phyloP scores from a whole-genome alignment of 495 filamentous ascomycete genomes.

The Penicillium bialowiezense region DNA sequence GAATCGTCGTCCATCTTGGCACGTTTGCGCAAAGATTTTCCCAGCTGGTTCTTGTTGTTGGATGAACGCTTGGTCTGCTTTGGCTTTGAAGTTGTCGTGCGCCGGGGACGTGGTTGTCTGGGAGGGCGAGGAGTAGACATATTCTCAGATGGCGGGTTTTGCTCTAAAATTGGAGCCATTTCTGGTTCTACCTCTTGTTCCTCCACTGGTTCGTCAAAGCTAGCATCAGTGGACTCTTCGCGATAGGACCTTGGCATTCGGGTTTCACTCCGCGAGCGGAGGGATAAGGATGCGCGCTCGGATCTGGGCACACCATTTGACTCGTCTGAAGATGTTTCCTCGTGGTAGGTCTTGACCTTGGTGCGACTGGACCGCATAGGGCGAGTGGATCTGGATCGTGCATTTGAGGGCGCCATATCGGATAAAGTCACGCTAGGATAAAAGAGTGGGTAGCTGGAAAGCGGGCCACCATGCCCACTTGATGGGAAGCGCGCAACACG shows the following conservation, averaged over 20 bases:
- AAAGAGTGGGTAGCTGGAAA: background rate
- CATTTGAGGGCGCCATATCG: conserved; percentile 28
- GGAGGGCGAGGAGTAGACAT: background rate
- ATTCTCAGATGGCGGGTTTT: background rate
- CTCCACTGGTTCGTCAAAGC: conserved; percentile 12
- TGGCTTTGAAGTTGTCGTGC: conserved; percentile 13
- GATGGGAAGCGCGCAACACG: background rate
- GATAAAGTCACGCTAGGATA: conserved; percentile 11
- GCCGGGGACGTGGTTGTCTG: background rate
- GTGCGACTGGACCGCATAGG: conserved; percentile 42
- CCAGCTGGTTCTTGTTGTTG: conserved; percentile 15
- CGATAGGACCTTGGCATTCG: conserved; percentile 39
- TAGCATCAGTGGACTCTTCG: conserved; percentile 42
- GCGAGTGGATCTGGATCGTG: conserved; percentile 21
- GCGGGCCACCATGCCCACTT: conserved; percentile 1
- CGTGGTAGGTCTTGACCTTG: conserved; percentile 38
- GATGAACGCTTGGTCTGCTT: conserved; percentile 20
- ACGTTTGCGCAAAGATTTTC: conserved; percentile 28
- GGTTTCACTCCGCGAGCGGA: conserved; percentile 35
- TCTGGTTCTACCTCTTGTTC: conserved; percentile 13
- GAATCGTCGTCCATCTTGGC: conserved; percentile 20
- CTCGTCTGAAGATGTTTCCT: conserved; percentile 36
- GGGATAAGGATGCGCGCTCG: conserved; percentile 23
- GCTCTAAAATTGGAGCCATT: conserved; percentile 4
- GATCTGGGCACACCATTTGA: conserved; percentile 4